These are phyloP conservation scores for Salix brachista DNA, from an alignment of 345 rosid species.

Conservation along the genomic window DNA sequence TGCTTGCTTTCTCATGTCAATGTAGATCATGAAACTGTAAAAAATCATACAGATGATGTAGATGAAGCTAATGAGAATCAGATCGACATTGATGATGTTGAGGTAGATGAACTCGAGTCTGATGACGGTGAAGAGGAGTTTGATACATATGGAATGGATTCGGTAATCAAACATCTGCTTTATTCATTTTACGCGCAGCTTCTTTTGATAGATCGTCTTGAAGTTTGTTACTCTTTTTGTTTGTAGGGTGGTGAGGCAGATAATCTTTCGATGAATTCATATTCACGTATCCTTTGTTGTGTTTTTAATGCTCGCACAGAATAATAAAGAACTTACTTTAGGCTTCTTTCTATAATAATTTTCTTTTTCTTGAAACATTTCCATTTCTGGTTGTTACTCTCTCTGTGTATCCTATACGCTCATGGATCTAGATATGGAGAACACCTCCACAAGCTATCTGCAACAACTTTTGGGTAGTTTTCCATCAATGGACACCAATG, in stretches of 20 bases:
- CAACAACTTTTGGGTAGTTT: constrained; percentile 90
- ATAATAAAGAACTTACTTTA: not conserved
- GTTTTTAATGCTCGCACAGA: not conserved
- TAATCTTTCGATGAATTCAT: constrained; percentile 45
- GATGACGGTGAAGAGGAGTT: constrained; percentile 63
- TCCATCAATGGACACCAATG: constrained; percentile 41
- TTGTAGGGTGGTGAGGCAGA: constrained; percentile 57
- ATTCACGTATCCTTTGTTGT: constrained; percentile 52
- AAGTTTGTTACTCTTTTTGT: not conserved
- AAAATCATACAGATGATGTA: constrained; percentile 16
- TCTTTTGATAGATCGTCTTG: not conserved
- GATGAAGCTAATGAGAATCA: constrained; percentile 38
- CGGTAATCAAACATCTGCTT: constrained; percentile 34
- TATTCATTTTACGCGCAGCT: not conserved
- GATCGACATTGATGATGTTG: constrained; percentile 32
- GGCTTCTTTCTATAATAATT: not conserved
- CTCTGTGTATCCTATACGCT: constrained; percentile 36
- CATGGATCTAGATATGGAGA: constrained; percentile 52
- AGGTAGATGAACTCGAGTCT: constrained; percentile 48
- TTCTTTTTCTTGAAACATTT: not conserved
- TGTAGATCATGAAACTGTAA: constrained; percentile 5
- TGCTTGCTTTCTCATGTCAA: not conserved
- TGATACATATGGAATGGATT: constrained; percentile 56
- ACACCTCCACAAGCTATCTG: constrained; percentile 70
- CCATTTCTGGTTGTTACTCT: not conserved